These are phyloP conservation scores for Piper betle DNA, from an alignment of 164 flowering plant species.

Conservation along the genomic window DNA sequence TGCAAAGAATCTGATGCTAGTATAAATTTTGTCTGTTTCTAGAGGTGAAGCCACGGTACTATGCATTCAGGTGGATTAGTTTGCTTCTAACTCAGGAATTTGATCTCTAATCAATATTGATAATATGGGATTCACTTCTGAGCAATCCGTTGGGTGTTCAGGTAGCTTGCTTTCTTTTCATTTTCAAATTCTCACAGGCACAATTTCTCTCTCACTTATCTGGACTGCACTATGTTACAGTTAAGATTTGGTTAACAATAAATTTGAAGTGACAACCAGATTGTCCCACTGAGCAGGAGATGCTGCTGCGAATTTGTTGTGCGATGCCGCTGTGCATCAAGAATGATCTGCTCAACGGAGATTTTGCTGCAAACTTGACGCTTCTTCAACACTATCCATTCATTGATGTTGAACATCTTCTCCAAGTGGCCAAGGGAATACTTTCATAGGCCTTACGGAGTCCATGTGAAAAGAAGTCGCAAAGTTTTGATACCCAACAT, in stretches of 20 bases:
- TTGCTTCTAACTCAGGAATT: slow-evolving; percentile 67
- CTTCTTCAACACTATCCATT: slow-evolving; percentile 62
- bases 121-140: slow-evolving; percentile 68
- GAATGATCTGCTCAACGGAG: slow-evolving; percentile 38
- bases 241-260: no score
- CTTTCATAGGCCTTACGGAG: neutral
- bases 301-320: slow-evolving; percentile 56
- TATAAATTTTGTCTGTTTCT: neutral
- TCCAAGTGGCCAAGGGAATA: slow-evolving; percentile 37
- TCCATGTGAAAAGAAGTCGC: no score
- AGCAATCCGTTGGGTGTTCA: slow-evolving; percentile 53
- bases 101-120: slow-evolving; percentile 31
- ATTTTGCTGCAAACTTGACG: slow-evolving; percentile 48
- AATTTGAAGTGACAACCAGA: neutral
- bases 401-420: slow-evolving; percentile 41
- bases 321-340: slow-evolving; percentile 54
- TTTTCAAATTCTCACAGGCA: neutral
- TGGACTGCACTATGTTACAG: no score
- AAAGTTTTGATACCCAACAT: no score
- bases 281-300: slow-evolving; percentile 55
- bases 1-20: neutral
- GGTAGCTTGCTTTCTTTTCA: slow-evolving; percentile 26
- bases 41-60: slow-evolving; percentile 59
- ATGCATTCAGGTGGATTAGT: slow-evolving; percentile 70
- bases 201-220: no score